phyloP scores from a whole-genome alignment of 306 rosid genomes.

The Luffa acutangula region DNA sequence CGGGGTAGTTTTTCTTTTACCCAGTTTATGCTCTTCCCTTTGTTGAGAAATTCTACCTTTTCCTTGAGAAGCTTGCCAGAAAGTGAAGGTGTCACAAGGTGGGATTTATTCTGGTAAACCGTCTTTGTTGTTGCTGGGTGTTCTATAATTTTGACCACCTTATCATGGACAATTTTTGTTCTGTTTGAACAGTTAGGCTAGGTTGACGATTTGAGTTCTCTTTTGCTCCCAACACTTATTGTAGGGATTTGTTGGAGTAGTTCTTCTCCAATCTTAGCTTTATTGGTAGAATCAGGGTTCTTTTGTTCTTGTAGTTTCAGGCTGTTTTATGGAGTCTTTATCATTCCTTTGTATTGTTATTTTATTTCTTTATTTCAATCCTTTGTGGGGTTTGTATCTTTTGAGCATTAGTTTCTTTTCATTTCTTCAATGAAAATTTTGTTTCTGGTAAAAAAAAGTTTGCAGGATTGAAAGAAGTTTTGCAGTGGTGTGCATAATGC shows the following conservation, averaged over 20 bases:
- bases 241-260: background rate
- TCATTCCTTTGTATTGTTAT: too few relatives aligned
- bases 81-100: background rate
- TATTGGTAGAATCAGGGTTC: background rate
- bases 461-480: background rate
- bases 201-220: background rate
- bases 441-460: background rate
- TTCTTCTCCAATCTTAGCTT: background rate
- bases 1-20: background rate
- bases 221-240: background rate
- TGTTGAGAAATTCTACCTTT: background rate
- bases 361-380: too few relatives aligned
- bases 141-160: background rate
- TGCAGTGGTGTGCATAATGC: background rate
- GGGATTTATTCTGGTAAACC: background rate
- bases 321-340: background rate
- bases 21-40: background rate
- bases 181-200: background rate
- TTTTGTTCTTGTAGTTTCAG: background rate
- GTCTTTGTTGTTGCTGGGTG: background rate
- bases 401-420: too few relatives aligned
- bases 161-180: background rate
- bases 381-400: too few relatives aligned
- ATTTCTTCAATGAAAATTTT: too few relatives aligned
- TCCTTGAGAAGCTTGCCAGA: background rate